Conservation (phyloP, 192 early-diverging fungal species). For the Neocallimastix lanati region DNA sequence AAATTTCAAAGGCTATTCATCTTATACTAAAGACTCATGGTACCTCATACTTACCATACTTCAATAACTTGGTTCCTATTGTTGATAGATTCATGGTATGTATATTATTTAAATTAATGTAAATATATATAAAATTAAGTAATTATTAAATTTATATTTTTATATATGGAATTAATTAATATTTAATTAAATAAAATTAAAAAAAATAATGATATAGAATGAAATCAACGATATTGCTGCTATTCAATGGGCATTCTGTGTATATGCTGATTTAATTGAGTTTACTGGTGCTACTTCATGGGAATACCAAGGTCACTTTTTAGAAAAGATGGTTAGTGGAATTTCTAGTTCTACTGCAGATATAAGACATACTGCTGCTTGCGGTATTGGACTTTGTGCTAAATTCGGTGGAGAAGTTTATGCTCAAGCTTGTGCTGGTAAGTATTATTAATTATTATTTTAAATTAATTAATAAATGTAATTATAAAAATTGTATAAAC, state of each 20-base stretch:
- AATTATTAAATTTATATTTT: too few relatives aligned
- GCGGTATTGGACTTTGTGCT: conserved; percentile 82
- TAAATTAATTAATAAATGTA: too few relatives aligned
- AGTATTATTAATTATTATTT: too few relatives aligned
- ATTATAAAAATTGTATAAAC: too few relatives aligned
- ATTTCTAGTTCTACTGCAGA: conserved; percentile 41
- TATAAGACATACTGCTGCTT: conserved; percentile 84
- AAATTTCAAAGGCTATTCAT: conserved; percentile 65
- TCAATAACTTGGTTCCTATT: conserved; percentile 60
- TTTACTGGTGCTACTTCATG: conserved; percentile 58
- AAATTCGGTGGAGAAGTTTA: conserved; percentile 73
- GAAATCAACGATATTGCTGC: conserved; percentile 39
- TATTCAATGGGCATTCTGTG: conserved; percentile 84
- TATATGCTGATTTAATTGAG: conserved; percentile 84
- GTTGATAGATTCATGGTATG: conserved; percentile 28
- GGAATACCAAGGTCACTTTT: conserved; percentile 45
- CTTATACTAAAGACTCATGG: conserved; percentile 59
- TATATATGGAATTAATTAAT: too few relatives aligned
- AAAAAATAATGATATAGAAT: too few relatives aligned
- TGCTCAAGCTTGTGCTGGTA: conserved; percentile 41
- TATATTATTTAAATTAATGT: not conserved
- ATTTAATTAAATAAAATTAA: too few relatives aligned
- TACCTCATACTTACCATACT: conserved; percentile 52
- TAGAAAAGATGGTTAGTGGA: conserved; percentile 35
- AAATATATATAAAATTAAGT: too few relatives aligned